Percentiles rank a stretch among this genome's conserved stretches.
Evolutionary conservation across 768 basidiomycete genomes (phyloP).

Genomic region (Pisolithus tinctorius): DNA sequence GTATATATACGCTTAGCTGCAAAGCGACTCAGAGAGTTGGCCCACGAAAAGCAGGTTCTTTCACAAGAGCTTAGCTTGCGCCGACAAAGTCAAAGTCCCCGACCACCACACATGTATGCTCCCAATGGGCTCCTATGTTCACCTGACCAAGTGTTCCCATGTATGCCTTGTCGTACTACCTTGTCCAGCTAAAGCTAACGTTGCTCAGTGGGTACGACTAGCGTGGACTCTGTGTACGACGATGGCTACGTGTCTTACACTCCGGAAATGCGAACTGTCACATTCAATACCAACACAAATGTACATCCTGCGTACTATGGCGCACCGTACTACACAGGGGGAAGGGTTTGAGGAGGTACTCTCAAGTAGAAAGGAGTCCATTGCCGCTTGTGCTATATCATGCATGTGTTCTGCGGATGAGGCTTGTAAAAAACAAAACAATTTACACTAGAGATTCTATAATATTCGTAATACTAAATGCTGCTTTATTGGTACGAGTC

Average conservation of each 20-base stretch:
- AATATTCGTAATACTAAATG: too few species aligned
- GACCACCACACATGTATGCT: neutral
- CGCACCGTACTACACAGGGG: neutral
- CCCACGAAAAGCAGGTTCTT: neutral
- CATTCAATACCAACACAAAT: neutral
- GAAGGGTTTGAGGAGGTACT: neutral
- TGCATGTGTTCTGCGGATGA: neutral
- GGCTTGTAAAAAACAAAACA: too few species aligned
- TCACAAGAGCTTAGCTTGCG: neutral
- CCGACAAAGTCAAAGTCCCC: neutral
- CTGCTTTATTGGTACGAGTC: too few species aligned
- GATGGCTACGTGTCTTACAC: neutral
- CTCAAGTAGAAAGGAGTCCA: neutral
- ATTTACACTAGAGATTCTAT: too few species aligned
- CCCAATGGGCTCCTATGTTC: neutral
- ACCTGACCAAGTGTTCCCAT: neutral
- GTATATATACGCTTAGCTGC: neutral
- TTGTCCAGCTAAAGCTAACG: neutral
- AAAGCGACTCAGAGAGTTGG: neutral
- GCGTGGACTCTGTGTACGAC: neutral
- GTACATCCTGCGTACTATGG: neutral
- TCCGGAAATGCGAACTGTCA: neutral
- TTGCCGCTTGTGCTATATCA: neutral
- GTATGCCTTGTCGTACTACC: neutral
- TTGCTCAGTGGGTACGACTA: neutral